Conservation (phyloP, 2,329 filamentous ascomycete species). For the Didymella pomorum region DNA sequence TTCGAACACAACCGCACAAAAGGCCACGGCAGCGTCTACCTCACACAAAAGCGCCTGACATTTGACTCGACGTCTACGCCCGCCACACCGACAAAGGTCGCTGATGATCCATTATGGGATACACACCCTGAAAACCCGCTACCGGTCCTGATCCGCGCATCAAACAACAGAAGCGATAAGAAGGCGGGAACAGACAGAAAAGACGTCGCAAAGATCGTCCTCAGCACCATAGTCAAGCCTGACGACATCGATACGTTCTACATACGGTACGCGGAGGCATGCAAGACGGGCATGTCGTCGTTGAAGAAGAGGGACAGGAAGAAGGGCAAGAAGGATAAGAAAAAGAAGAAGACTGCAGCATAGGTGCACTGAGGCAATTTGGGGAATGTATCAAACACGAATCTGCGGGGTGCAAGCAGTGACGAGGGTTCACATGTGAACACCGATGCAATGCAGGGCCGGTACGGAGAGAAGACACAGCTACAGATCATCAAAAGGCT, state of each 20-base stretch:
- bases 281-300: slow-evolving; percentile 85
- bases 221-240: slow-evolving; percentile 83
- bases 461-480: background rate
- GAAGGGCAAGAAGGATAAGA: slow-evolving; percentile 81
- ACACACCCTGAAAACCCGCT: slow-evolving; percentile 66
- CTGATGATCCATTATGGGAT: slow-evolving; percentile 66
- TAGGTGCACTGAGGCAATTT: slow-evolving; percentile 15
- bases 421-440: background rate
- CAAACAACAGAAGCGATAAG: slow-evolving; percentile 73
- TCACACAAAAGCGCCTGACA: slow-evolving; percentile 75
- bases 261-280: slow-evolving; percentile 83
- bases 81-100: slow-evolving; percentile 49
- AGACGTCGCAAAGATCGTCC: slow-evolving; percentile 70
- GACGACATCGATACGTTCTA: slow-evolving; percentile 83
- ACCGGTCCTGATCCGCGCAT: slow-evolving; percentile 82
- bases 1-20: slow-evolving; percentile 72
- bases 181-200: slow-evolving; percentile 50
- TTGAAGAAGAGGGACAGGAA: slow-evolving; percentile 94
- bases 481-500: background rate
- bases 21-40: slow-evolving; percentile 75
- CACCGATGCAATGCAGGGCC: background rate
- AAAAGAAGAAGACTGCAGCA: slow-evolving; percentile 64
- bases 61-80: slow-evolving; percentile 53
- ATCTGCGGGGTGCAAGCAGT: background rate
- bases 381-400: background rate